Percentiles rank a stretch among this genome's conserved stretches.
These are phyloP conservation scores for Umbilicus rupestris DNA, from an alignment of 164 flowering plant species.

Conservation along the genomic window DNA sequence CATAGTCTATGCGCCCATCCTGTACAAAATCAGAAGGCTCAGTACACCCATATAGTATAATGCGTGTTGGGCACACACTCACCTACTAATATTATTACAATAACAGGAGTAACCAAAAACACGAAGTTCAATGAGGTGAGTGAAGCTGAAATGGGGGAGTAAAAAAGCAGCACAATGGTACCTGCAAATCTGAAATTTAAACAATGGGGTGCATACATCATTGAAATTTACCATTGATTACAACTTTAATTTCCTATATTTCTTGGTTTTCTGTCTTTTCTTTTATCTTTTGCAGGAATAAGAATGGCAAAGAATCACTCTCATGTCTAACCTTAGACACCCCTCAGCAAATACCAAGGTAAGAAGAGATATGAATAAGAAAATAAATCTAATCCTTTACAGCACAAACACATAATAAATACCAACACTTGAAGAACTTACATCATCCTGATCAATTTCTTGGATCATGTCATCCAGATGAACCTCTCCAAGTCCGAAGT, in stretches of 20 bases:
- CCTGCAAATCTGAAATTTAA: not conserved
- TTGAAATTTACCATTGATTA: not conserved
- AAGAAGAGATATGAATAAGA: not conserved
- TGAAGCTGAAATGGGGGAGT: not conserved
- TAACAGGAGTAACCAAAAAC: not conserved
- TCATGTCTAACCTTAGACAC: not conserved
- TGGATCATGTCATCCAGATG: not conserved
- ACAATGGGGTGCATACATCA: not conserved
- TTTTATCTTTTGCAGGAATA: not conserved
- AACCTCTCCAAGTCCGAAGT: not conserved
- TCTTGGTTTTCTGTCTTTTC: not conserved
- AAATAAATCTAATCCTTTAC: not conserved
- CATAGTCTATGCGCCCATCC: slow-evolving; percentile 85
- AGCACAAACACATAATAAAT: not conserved
- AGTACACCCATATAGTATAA: not conserved
- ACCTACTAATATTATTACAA: not conserved
- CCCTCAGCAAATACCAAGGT: not conserved
- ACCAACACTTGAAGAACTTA: not conserved
- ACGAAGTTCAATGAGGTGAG: not conserved
- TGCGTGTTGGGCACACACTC: not conserved
- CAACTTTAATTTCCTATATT: not conserved
- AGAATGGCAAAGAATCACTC: not conserved
- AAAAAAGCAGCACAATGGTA: not conserved
- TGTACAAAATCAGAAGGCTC: slow-evolving; percentile 19
- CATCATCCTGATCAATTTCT: slow-evolving; percentile 6